A percentile compares a stretch with the other conserved stretches of the same genome.
Evolutionary conservation across 768 basidiomycete species (phyloP).

Genomic region (Favolaschia claudopus): DNA sequence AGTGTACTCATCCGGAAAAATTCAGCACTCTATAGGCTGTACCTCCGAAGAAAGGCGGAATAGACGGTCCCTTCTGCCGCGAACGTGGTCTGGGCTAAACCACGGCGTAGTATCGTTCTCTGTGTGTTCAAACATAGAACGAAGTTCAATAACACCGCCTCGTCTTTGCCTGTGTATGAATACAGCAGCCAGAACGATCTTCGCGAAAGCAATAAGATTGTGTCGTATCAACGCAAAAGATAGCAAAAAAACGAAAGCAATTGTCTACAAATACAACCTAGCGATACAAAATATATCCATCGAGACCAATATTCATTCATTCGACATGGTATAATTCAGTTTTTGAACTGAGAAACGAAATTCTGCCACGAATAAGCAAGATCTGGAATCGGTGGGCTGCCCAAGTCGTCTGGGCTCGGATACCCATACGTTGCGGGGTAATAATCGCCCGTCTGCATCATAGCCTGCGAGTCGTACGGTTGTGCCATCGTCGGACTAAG

Average conservation of each 20-base stretch:
- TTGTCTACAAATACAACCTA: constrained; percentile 11
- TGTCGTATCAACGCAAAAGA: too few relatives aligned
- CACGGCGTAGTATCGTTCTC: too few relatives aligned
- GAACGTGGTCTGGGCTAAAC: too few relatives aligned
- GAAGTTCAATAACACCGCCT: too few relatives aligned
- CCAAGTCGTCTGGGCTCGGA: constrained; percentile 17
- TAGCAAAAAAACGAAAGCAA: too few relatives aligned
- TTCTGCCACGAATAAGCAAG: constrained; percentile 56
- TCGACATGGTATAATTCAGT: constrained; percentile 4
- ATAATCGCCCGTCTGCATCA: constrained; percentile 36
- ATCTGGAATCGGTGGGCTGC: constrained; percentile 42
- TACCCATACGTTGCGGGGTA: constrained; percentile 19
- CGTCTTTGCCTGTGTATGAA: neutral
- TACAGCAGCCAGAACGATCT: neutral
- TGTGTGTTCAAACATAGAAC: too few relatives aligned
- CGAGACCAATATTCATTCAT: too few relatives aligned
- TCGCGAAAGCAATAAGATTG: neutral
- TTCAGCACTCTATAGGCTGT: too few relatives aligned
- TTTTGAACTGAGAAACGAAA: constrained; percentile 54
- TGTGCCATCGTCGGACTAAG: constrained; percentile 23
- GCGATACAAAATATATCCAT: constrained; percentile 6
- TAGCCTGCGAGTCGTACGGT: constrained; percentile 37
- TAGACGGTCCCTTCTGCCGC: too few relatives aligned
- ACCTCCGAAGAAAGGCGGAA: too few relatives aligned
- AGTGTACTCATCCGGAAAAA: too few relatives aligned